Conservation (phyloP, 2,329 filamentous ascomycete genomes). For the Incumbomyces lentus region DNA sequence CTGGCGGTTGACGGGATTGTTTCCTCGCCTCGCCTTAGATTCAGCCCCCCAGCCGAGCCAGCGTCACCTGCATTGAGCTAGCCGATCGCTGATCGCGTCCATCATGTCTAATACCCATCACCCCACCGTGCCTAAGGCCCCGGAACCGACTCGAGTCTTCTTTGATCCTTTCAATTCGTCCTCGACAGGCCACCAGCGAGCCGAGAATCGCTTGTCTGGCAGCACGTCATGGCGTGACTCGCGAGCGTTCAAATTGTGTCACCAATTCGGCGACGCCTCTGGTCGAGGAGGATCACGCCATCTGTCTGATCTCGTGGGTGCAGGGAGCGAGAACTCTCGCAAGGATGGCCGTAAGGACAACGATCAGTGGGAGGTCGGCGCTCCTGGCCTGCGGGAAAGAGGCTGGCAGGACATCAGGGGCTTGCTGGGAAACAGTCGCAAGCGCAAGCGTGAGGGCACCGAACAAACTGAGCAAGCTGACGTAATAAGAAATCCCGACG, state of each 20-base stretch:
- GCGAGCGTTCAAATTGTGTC: conserved; percentile 56
- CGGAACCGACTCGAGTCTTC: conserved; percentile 17
- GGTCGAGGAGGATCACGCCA: conserved; percentile 49
- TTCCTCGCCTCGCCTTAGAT: too few relatives aligned
- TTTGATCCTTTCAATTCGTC: conserved; percentile 51
- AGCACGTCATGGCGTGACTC: conserved; percentile 62
- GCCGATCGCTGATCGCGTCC: too few relatives aligned
- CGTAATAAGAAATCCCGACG: too few relatives aligned
- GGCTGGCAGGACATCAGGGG: conserved; percentile 34
- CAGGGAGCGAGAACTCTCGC: conserved; percentile 48
- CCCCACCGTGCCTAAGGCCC: conserved; percentile 11
- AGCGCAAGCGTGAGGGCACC: conserved; percentile 16
- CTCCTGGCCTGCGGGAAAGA: conserved; percentile 23
- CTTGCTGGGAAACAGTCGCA: conserved; percentile 29
- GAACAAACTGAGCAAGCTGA: neutral
- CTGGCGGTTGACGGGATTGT: too few relatives aligned
- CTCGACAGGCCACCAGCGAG: conserved; percentile 67
- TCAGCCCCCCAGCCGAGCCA: too few relatives aligned
- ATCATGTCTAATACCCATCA: conserved; percentile 12
- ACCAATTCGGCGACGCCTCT: conserved; percentile 54
- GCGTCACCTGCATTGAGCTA: too few relatives aligned
- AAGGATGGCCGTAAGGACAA: conserved; percentile 42
- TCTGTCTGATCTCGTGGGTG: conserved; percentile 55
- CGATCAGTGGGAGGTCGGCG: conserved; percentile 41
- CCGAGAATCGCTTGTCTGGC: conserved; percentile 54